Evolutionary conservation across 176 grass and related monocot genomes (phyloP).

Genomic region (Tillandsia fasciculata): DNA sequence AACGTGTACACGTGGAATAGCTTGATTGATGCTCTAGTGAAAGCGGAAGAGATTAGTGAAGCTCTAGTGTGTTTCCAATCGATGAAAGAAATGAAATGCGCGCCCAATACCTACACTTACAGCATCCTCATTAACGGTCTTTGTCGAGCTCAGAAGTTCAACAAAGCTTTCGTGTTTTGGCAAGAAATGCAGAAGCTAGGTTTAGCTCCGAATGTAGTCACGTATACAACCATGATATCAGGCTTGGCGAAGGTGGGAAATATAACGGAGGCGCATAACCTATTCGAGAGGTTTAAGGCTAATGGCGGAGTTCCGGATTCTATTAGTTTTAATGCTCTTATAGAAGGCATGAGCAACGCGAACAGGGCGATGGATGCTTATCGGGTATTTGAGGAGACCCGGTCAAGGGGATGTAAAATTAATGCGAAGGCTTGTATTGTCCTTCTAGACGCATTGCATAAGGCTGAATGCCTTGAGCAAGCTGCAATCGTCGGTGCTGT

Average conservation of each 20-base stretch:
- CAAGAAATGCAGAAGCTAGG: constrained; percentile 96
- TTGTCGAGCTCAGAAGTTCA: constrained; percentile 82
- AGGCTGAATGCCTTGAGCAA: constrained; percentile 71
- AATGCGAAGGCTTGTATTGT: constrained; percentile 73
- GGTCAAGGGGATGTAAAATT: constrained; percentile 60
- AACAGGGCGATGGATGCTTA: constrained; percentile 73
- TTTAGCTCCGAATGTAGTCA: constrained; percentile 63
- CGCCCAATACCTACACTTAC: constrained; percentile 74
- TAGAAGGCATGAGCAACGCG: constrained; percentile 96
- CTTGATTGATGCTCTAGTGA: constrained; percentile 81
- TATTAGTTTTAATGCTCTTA: constrained; percentile 74
- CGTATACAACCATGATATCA: constrained; percentile 90
- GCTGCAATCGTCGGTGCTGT: constrained; percentile 88
- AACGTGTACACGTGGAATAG: constrained; percentile 95
- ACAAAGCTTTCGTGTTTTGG: constrained; percentile 94
- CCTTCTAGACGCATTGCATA: constrained; percentile 86
- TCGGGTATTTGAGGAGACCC: constrained; percentile 75
- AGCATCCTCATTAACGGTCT: constrained; percentile 84
- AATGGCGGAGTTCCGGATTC: constrained; percentile 71
- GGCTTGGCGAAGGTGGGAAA: constrained; percentile 82
- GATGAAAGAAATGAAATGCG: constrained; percentile 87
- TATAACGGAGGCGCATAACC: constrained; percentile 56
- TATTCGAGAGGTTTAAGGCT: constrained; percentile 80
- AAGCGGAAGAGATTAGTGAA: constrained; percentile 94
- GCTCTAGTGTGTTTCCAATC: constrained; percentile 85